phyloP scores from a whole-genome alignment of 192 early-diverging fungal species.

The Diversispora epigaea region DNA sequence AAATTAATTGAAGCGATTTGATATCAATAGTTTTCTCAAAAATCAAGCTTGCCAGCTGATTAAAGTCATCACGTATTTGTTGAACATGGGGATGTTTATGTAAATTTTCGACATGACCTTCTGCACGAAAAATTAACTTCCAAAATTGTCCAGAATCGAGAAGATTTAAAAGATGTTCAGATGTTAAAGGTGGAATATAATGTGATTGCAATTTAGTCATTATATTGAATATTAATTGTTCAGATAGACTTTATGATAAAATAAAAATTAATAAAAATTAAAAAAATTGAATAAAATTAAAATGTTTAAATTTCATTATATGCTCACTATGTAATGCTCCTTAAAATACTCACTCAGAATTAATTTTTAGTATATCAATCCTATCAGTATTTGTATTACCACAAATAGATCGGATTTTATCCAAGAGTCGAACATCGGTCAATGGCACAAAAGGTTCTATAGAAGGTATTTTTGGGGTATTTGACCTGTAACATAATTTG shows the following conservation, averaged over 20 bases:
- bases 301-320: neutral
- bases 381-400: too few relatives aligned
- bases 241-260: neutral
- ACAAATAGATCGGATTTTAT: too few relatives aligned
- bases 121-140: conserved; percentile 8
- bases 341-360: too few relatives aligned
- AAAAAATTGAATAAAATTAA: neutral
- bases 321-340: too few relatives aligned
- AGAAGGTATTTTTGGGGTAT: too few relatives aligned
- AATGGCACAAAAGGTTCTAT: too few relatives aligned
- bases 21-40: conserved; percentile 3
- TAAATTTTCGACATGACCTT: conserved; percentile 6
- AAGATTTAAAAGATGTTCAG: neutral
- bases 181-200: neutral
- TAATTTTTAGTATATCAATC: conserved; percentile 9
- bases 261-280: neutral
- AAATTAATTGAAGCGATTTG: neutral
- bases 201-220: neutral
- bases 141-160: conserved; percentile 22
- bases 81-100: neutral
- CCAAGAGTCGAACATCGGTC: too few relatives aligned
- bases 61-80: neutral
- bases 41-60: neutral
- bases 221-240: neutral
- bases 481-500: too few relatives aligned